These are phyloP conservation scores for Salinomyces thailandicus DNA, from an alignment of 2,329 filamentous ascomycete species.

Conservation along the genomic window DNA sequence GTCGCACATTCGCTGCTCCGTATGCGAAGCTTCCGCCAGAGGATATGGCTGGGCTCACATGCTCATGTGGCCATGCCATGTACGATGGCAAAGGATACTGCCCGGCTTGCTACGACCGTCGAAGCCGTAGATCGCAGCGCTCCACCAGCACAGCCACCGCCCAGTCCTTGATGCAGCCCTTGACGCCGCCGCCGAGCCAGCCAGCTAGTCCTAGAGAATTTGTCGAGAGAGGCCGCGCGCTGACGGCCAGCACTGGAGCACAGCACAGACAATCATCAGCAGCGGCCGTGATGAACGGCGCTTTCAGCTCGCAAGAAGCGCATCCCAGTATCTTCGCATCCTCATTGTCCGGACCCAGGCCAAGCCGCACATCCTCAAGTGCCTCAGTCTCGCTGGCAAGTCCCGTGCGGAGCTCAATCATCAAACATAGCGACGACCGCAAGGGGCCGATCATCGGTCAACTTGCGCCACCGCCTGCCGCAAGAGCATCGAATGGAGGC, in stretches of 20 bases:
- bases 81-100: slow-evolving; percentile 5
- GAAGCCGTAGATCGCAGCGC: background rate
- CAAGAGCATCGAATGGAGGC: background rate
- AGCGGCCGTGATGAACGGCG: slow-evolving; percentile 2
- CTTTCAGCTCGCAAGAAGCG: background rate
- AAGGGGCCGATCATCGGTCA: slow-evolving; percentile 1
- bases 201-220: background rate
- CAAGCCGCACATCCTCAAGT: background rate
- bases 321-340: background rate
- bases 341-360: background rate
- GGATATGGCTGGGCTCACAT: slow-evolving; percentile 4
- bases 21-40: background rate
- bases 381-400: background rate
- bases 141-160: background rate
- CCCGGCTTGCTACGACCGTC: slow-evolving; percentile 4
- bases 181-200: slow-evolving; percentile 2
- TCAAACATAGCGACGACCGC: slow-evolving; percentile 3
- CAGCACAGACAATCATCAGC: background rate
- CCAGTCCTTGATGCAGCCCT: background rate
- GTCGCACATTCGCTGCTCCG: slow-evolving; percentile 1
- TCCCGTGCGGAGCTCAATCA: background rate
- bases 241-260: background rate
- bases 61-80: slow-evolving; percentile 4
- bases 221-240: background rate
- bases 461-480: slow-evolving; percentile 1